These are phyloP conservation scores for Tylopilus sp. DNA, from an alignment of 1,284 basidiomycete genomes.

Conservation along the genomic window DNA sequence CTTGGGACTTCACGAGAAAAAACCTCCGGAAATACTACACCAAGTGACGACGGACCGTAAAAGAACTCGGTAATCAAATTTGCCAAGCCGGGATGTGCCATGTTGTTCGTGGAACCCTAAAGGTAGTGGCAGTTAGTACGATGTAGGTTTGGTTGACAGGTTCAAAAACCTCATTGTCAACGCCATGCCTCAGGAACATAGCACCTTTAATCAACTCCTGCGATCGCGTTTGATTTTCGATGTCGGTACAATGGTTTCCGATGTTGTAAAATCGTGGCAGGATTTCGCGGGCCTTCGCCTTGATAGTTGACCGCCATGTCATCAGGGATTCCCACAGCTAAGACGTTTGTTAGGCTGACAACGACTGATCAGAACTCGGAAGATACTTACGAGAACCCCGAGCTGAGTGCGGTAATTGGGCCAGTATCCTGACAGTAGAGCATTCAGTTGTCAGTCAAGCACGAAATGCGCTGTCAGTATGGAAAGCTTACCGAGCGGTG, in stretches of 20 bases:
- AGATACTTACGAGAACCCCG: not conserved
- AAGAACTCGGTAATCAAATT: not conserved
- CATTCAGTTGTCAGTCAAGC: not conserved
- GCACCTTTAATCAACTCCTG: not conserved
- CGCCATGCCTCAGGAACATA: not conserved
- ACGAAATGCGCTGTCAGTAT: not conserved
- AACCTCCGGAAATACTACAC: not conserved
- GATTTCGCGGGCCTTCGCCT: not conserved
- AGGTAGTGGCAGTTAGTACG: not conserved
- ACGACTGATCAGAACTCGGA: not conserved
- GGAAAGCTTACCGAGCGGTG: not conserved
- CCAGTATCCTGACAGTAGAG: conserved; percentile 6
- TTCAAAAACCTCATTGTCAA: not conserved
- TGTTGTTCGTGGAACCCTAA: not conserved
- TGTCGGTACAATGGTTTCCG: not conserved
- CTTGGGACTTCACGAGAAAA: not conserved
- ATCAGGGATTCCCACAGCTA: not conserved
- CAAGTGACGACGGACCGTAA: not conserved
- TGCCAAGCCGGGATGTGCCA: not conserved
- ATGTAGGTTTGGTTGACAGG: not conserved
- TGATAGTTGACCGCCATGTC: not conserved
- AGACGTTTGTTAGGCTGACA: not conserved
- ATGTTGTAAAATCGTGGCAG: not conserved
- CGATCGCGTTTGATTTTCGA: not conserved
- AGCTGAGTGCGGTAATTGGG: not conserved